Conservation (phyloP, 371 early-diverging fungal species). For the Circinella umbellata region DNA sequence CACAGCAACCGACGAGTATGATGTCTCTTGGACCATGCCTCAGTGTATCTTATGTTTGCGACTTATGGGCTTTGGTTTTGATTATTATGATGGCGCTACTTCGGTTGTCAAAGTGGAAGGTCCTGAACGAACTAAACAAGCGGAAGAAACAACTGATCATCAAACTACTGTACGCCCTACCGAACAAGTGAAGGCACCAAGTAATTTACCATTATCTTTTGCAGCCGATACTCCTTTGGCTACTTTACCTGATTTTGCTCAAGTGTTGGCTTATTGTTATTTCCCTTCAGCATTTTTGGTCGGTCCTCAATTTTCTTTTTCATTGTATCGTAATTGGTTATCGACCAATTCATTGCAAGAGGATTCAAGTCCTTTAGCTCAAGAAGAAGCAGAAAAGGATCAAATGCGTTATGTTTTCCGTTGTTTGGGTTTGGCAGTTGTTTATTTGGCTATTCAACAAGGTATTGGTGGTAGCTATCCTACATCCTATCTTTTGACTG, state of each 20-base stretch:
- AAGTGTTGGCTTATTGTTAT: conserved; percentile 63
- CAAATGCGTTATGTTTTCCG: conserved; percentile 49
- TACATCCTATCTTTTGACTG: conserved; percentile 51
- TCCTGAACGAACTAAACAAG: conserved; percentile 19
- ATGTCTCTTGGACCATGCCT: conserved; percentile 75
- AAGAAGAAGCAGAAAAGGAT: conserved; percentile 47
- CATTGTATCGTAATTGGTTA: conserved; percentile 62
- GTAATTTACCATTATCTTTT: conserved; percentile 40
- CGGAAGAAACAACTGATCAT: conserved; percentile 18
- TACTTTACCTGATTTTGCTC: conserved; percentile 52
- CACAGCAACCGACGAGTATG: conserved; percentile 63
- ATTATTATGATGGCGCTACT: conserved; percentile 59
- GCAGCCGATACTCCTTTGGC: conserved; percentile 38
- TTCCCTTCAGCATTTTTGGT: conserved; percentile 72
- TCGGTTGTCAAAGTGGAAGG: conserved; percentile 21
- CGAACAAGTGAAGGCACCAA: conserved; percentile 21
- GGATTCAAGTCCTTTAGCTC: conserved; percentile 25
- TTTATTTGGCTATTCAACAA: conserved; percentile 61
- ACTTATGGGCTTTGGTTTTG: conserved; percentile 75
- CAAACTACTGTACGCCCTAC: conserved; percentile 9
- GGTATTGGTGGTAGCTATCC: conserved; percentile 54
- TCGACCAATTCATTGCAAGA: conserved; percentile 35
- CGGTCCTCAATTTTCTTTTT: conserved; percentile 79
- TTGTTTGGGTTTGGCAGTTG: conserved; percentile 49
- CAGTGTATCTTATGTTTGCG: conserved; percentile 76